Evolutionary conservation across 2,329 filamentous ascomycete species (phyloP).

Genomic region (Hymenoscyphus repandus): DNA sequence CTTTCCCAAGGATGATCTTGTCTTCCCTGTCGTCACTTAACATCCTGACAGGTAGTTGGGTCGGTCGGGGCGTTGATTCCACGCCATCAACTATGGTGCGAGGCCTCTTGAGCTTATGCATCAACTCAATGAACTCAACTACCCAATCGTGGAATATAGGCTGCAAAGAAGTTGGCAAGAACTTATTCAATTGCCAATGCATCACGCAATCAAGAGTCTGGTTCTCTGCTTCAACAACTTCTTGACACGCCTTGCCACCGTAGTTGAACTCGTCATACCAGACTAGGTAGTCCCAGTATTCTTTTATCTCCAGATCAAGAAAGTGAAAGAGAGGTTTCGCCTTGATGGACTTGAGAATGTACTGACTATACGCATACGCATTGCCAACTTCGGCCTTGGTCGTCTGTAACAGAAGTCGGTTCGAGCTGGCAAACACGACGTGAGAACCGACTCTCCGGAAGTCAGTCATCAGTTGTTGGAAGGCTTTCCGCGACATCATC

Average conservation of each 20-base stretch:
- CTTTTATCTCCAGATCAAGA: constrained; percentile 92
- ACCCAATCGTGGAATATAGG: constrained; percentile 87
- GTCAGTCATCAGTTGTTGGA: constrained; percentile 94
- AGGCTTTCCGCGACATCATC: constrained; percentile 96
- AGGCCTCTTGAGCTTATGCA: constrained; percentile 80
- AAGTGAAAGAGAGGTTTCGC: constrained; percentile 95
- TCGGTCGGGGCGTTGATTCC: constrained; percentile 50
- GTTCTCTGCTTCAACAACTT: constrained; percentile 70
- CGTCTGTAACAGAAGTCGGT: constrained; percentile 85
- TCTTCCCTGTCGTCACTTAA: constrained; percentile 55
- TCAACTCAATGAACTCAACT: constrained; percentile 88
- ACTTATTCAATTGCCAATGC: constrained; percentile 96
- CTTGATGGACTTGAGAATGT: constrained; percentile 96
- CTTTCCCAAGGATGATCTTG: constrained; percentile 66
- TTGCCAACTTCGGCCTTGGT: constrained; percentile 96
- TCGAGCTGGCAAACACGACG: constrained; percentile 89
- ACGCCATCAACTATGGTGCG: constrained; percentile 37
- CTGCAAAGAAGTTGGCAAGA: constrained; percentile 76
- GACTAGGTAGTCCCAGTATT: constrained; percentile 98
- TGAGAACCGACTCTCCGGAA: constrained; percentile 93
- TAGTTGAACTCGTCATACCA: constrained; percentile 99
- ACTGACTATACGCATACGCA: constrained; percentile 93
- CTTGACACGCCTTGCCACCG: constrained; percentile 83
- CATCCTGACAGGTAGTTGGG: constrained; percentile 50
- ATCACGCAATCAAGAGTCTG: constrained; percentile 87